phyloP scores from a whole-genome alignment of 306 rosid species.

The Senna tora region DNA sequence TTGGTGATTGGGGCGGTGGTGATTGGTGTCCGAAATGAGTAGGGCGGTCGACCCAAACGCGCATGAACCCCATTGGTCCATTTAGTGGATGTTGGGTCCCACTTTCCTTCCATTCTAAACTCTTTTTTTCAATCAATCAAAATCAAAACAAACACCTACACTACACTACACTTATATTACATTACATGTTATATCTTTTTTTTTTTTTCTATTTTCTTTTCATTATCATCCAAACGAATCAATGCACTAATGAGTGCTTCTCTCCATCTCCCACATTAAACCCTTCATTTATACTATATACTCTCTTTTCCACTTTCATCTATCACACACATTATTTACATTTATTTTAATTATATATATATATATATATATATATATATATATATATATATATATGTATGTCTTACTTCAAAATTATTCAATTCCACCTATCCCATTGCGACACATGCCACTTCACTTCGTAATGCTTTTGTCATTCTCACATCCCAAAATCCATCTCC shows the following conservation, averaged over 20 bases:
- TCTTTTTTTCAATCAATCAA: no score
- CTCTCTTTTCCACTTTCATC: background rate
- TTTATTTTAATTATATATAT: no score
- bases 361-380: no score
- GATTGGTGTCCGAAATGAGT: constrained; percentile 42
- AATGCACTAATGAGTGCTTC: constrained; percentile 48
- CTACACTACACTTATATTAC: no score
- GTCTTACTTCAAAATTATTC: no score
- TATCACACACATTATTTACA: no score
- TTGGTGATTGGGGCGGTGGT: constrained; percentile 59
- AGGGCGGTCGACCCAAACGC: constrained; percentile 45
- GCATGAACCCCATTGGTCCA: constrained; percentile 45
- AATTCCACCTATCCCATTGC: constrained; percentile 20
- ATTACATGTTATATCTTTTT: no score
- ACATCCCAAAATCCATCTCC: background rate
- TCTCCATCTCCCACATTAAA: background rate
- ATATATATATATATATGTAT: no score
- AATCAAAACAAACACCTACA: no score
- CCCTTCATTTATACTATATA: constrained; percentile 25
- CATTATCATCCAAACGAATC: constrained; percentile 45
- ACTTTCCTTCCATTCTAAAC: constrained; percentile 8
- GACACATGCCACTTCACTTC: no score
- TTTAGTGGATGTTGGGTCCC: constrained; percentile 54
- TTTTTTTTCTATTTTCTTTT: background rate
- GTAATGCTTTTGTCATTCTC: constrained; percentile 46